phyloP scores from a whole-genome alignment of 768 basidiomycete genomes.

The Wakefieldia striispora region DNA sequence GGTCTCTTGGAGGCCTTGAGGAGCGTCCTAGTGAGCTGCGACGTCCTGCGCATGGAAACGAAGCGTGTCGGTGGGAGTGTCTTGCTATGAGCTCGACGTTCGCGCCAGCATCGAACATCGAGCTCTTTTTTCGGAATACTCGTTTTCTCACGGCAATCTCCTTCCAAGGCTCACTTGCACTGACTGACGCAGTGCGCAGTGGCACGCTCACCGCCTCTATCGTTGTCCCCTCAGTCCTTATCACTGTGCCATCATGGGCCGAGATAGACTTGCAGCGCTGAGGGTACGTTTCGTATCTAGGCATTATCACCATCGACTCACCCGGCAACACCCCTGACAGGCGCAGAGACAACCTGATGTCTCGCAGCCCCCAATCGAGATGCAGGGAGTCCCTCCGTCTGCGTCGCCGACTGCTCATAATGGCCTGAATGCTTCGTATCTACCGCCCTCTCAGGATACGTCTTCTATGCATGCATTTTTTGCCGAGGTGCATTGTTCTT shows the following conservation, averaged over 20 bases:
- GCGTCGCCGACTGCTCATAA: slow-evolving; percentile 3
- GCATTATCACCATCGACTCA: slow-evolving; percentile 40
- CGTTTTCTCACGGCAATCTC: slow-evolving; percentile 13
- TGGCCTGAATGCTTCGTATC: slow-evolving; percentile 3
- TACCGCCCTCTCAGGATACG: slow-evolving; percentile 9
- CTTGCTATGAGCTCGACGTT: slow-evolving; percentile 36
- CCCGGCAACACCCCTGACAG: slow-evolving; percentile 33
- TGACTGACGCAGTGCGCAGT: too few relatives aligned
- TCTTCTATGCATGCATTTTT: slow-evolving; percentile 35
- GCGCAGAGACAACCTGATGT: slow-evolving; percentile 49
- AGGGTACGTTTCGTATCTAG: slow-evolving; percentile 58
- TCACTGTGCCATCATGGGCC: slow-evolving; percentile 43
- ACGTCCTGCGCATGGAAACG: slow-evolving; percentile 63
- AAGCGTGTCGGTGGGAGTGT: slow-evolving; percentile 48
- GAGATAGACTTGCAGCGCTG: slow-evolving; percentile 80
- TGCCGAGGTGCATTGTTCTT: slow-evolving; percentile 24
- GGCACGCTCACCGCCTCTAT: background rate
- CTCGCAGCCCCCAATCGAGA: slow-evolving; percentile 23
- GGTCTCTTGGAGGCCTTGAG: slow-evolving; percentile 28
- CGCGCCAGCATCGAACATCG: background rate
- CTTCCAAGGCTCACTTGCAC: background rate
- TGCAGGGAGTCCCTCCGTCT: slow-evolving; percentile 19
- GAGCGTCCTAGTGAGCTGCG: slow-evolving; percentile 77
- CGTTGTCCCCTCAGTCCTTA: too few relatives aligned
- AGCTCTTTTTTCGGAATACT: background rate